phyloP scores from a whole-genome alignment of 208 protist species.

The Wallacemonas sp. region DNA sequence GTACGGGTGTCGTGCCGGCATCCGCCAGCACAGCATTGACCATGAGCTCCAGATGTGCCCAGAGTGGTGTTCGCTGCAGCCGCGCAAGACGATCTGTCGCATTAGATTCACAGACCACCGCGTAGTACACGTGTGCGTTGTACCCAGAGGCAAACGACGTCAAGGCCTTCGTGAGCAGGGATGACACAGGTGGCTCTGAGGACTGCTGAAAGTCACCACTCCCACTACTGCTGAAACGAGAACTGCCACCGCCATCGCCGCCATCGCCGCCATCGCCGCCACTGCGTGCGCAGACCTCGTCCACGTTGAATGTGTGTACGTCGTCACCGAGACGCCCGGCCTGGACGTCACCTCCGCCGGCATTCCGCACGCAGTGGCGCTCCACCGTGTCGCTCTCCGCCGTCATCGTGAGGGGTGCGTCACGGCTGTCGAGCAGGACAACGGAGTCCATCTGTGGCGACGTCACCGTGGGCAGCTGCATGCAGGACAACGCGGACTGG shows the following conservation, averaged over 20 bases:
- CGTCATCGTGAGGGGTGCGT: too few relatives aligned
- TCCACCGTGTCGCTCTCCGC: not conserved
- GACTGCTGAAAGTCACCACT: too few relatives aligned
- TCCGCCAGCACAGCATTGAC: slow-evolving; percentile 16
- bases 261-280: too few relatives aligned
- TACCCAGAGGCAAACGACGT: slow-evolving; percentile 26
- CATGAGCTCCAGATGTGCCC: slow-evolving; percentile 27
- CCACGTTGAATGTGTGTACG: not conserved
- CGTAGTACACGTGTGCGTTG: slow-evolving; percentile 36
- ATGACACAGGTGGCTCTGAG: too few relatives aligned
- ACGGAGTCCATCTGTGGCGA: too few relatives aligned
- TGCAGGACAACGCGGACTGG: too few relatives aligned
- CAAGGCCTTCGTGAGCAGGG: slow-evolving; percentile 19
- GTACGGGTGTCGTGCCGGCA: not conserved
- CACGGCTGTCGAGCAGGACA: too few relatives aligned
- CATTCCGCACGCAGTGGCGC: not conserved
- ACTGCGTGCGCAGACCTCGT: slow-evolving; percentile 7
- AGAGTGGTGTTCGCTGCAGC: slow-evolving; percentile 32
- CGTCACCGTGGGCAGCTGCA: too few relatives aligned
- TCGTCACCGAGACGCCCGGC: not conserved
- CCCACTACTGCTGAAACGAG: too few relatives aligned
- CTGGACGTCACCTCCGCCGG: not conserved
- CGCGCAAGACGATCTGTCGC: slow-evolving; percentile 16
- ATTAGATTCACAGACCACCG: slow-evolving; percentile 15
- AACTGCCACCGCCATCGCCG: too few relatives aligned